Evolutionary conservation across 306 rosid genomes (phyloP), one percentile per base, ranked within the genome.

Genomic region (Cyclanthera cordifolia): DNA sequence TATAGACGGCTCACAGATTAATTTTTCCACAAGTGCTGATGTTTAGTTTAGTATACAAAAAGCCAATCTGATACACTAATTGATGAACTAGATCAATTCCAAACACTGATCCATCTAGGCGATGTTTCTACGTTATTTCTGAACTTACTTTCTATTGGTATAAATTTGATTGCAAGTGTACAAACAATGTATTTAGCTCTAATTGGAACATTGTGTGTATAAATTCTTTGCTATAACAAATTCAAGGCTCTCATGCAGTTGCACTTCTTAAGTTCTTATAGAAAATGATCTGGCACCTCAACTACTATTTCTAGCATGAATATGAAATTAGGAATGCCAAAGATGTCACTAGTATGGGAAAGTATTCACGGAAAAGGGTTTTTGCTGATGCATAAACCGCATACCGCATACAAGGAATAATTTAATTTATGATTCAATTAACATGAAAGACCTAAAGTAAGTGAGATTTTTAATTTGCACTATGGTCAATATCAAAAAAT

Each of bases 231-330:
- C 61, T 14, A 20, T 28, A 56, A 25, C 28, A 24, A 12, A 24
- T 24, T 12, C 37, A 17, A 54, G 2, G 6, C 17, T 54, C 60
- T 24, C 17, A 54, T 54, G 34, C n/a, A 54, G 14, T 54, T 54
- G 32, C 39, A 56, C 19, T 53, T 53, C 5, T 21, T 53, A 17
- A 8, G 9, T n/a, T n/a, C n/a, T n/a, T n/a, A n/a, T n/a, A n/a
- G n/a, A n/a, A n/a, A n/a, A n/a, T n/a, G n/a, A n/a, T 12, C 60
- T 8, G 17, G 60, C 30, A 54, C 60, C 30, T 54, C 32, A 19
- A 56, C 63, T 56, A 56, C 11, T 56, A 56, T 27, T 56, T 56
- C 61, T 27, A 56, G 63, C 63, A 56, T 56, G 63, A 56, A n/a
- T 2, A 56, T 19, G 41, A 25, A 25, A 56, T 1, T 27, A 56